These are phyloP conservation scores for Chrysanthemum makinoi DNA, from an alignment of 129 eudicot species.

Conservation along the genomic window DNA sequence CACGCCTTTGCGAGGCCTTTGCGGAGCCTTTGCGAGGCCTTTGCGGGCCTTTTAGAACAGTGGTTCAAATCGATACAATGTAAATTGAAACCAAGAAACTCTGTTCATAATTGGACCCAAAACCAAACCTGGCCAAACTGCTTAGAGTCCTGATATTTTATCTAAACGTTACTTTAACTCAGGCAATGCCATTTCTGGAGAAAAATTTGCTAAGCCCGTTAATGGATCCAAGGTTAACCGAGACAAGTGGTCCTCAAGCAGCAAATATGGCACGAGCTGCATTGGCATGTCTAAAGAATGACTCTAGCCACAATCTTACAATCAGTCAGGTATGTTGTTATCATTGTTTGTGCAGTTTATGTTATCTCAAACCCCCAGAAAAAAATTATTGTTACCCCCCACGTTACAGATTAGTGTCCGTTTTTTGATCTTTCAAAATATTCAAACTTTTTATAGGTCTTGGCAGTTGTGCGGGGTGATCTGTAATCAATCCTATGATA, in stretches of 20 bases:
- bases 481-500: conserved; percentile 12
- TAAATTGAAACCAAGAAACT: neutral
- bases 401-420: neutral
- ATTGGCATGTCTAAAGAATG: conserved; percentile 39
- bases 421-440: neutral
- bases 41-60: too few relatives aligned
- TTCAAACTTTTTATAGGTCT: conserved; percentile 31
- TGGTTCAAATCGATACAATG: neutral
- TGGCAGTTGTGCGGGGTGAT: conserved; percentile 43
- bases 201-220: conserved; percentile 29
- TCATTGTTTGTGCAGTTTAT: neutral
- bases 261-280: conserved; percentile 48
- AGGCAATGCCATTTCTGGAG: conserved; percentile 50
- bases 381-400: neutral
- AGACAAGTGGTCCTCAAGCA: conserved; percentile 22
- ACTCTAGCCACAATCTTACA: conserved; percentile 21
- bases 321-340: conserved; percentile 41
- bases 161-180: conserved; percentile 16
- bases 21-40: too few relatives aligned
- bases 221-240: conserved; percentile 38
- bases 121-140: neutral
- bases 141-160: neutral
- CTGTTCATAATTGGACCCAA: neutral
- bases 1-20: too few relatives aligned
- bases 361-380: neutral